Base-by-base conservation (phyloP, 345 rosid species). In the Mercurialis annua region DNA sequence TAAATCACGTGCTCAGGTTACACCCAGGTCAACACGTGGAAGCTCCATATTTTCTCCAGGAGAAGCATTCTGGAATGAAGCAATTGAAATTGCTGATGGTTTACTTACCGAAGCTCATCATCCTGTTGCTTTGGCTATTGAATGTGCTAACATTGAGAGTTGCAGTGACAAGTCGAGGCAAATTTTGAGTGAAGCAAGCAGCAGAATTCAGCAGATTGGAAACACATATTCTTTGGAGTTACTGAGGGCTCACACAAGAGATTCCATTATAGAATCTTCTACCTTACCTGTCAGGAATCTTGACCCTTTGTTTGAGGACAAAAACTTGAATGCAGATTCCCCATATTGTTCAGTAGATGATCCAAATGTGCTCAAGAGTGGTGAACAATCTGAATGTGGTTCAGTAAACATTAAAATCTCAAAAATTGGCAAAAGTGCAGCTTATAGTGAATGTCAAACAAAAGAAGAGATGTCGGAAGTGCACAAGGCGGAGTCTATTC, bases 51-150 rank as follows among this genome's bases (percentile, higher is more conserved):
- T 92, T 82, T 93, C 98, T 49, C 98, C 97, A 10, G 97, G 97
- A 65, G 98, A 93, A n/a, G 84, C 88, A 67, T 93, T 93, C 76
- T 93, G 98, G 98, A 85, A 83, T 81, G 98, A 93, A 79, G 98
- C 96, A 62, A 82, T 93, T 79, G 82, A 83, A 76, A 72, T 93
- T 77, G 98, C 94, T 77, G 98, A 93, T 82, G 90, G 92, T 57
- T 76, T 92, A 77, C 70, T 75, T 76, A 65, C 68, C 62, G 85
- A 79, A 76, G 51, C 70, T 58, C 78, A 77, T 49, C 61, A 68
- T 64, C 66, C 73, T 64, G 49, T 68, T 80, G 57, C 59, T 65
- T 34, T 60, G 36, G 69, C 51, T 67, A 80, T 71, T 15, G 73
- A 76, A 65, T 77, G 67, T 73, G 59, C 56, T 29, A 64, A 59